Conservation (phyloP, 805 yeast genomes). For the Soucietia sequanensis region DNA sequence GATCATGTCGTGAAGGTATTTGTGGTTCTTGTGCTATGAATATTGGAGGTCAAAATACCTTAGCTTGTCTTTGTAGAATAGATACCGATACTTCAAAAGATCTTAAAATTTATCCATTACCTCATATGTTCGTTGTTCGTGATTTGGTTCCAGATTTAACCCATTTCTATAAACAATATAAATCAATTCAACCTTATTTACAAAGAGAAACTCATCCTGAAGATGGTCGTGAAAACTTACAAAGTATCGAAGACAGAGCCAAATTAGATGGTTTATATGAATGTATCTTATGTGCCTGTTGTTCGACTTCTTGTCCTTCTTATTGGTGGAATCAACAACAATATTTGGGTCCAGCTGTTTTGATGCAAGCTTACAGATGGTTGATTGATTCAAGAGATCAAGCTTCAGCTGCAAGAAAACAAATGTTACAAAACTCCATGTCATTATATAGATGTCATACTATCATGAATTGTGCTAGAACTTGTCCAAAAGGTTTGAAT, state of each 20-base stretch:
- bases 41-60: constrained; percentile 95
- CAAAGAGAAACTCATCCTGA: constrained; percentile 78
- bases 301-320: constrained; percentile 98
- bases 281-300: constrained; percentile 97
- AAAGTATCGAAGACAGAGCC: constrained; percentile 88
- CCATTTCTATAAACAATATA: constrained; percentile 96
- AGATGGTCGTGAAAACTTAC: constrained; percentile 92
- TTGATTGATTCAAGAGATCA: constrained; percentile 95
- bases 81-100: constrained; percentile 75
- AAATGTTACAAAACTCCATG: constrained; percentile 94
- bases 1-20: constrained; percentile 99
- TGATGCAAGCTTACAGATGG: constrained; percentile 99
- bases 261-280: constrained; percentile 96
- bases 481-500: constrained; percentile 98
- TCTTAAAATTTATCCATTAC: constrained; percentile 90
- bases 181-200: constrained; percentile 94
- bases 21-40: constrained; percentile 99
- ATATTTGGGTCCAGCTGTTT: constrained; percentile 97
- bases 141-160: constrained; percentile 98
- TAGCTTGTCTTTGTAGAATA: constrained; percentile 94
- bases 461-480: constrained; percentile 96
- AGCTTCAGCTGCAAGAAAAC: constrained; percentile 77
- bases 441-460: constrained; percentile 98
- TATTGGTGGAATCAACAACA: constrained; percentile 99
- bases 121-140: constrained; percentile 96